Evolutionary conservation across 1,284 basidiomycete genomes (phyloP).

Genomic region (Malassezia obtusa): DNA sequence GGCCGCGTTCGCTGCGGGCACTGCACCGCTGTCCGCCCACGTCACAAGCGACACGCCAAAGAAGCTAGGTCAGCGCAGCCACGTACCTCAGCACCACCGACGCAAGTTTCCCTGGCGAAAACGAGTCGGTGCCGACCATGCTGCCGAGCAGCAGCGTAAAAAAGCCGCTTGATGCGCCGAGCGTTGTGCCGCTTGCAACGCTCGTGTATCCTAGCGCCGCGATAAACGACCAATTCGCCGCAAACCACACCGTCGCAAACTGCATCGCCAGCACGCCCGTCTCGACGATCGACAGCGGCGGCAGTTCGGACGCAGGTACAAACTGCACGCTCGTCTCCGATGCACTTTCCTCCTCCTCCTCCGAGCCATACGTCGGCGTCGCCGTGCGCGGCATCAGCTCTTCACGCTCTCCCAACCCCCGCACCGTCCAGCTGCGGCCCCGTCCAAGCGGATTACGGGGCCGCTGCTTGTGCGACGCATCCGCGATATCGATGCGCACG

Average conservation of each 20-base stretch:
- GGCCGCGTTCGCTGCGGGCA: neutral
- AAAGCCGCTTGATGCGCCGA: conserved; percentile 67
- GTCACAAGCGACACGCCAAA: conserved; percentile 59
- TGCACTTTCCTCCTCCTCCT: neutral
- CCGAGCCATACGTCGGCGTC: neutral
- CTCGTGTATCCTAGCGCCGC: conserved; percentile 37
- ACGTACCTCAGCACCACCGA: conserved; percentile 73
- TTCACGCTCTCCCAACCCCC: neutral
- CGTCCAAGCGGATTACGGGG: neutral
- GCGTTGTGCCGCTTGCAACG: conserved; percentile 44
- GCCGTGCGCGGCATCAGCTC: neutral
- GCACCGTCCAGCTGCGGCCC: neutral
- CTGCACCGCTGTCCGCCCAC: conserved; percentile 34
- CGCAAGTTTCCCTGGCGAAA: conserved; percentile 66
- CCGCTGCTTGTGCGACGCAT: neutral
- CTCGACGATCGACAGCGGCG: conserved; percentile 37
- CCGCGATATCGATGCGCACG: neutral
- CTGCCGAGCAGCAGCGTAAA: conserved; percentile 81
- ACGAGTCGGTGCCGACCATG: conserved; percentile 69
- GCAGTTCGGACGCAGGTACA: conserved; percentile 13
- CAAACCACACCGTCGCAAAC: conserved; percentile 45
- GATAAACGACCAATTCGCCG: conserved; percentile 45
- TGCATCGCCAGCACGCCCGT: conserved; percentile 34
- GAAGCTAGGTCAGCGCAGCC: conserved; percentile 55
- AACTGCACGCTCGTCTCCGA: neutral